Percentiles rank a stretch among this genome's conserved stretches.
These are phyloP conservation scores for Lentinus tigrinus DNA, from an alignment of 768 basidiomycete species.

Conservation along the genomic window DNA sequence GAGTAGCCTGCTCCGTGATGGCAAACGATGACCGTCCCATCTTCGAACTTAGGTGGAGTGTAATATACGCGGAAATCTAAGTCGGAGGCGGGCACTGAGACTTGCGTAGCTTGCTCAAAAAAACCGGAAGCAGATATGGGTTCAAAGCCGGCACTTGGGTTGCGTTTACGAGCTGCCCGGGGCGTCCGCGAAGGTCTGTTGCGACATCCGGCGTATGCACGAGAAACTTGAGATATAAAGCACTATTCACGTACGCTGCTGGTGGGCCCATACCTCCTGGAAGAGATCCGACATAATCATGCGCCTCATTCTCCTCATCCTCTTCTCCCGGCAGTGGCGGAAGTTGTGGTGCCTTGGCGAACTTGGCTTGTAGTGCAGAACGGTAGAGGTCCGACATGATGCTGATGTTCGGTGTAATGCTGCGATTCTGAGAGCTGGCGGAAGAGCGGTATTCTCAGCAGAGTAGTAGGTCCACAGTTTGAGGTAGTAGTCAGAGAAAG, in stretches of 20 bases:
- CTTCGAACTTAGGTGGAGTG: conserved; percentile 58
- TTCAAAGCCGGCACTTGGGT: conserved; percentile 60
- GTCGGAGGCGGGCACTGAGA: conserved; percentile 57
- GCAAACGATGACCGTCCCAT: conserved; percentile 77
- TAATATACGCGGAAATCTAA: conserved; percentile 83
- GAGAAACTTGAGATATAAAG: not conserved
- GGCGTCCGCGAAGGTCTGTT: conserved; percentile 15
- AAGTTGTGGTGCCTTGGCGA: conserved; percentile 71
- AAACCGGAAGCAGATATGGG: conserved; percentile 78
- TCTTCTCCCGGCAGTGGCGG: conserved; percentile 44
- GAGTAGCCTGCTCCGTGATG: conserved; percentile 96
- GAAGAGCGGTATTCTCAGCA: too few relatives aligned
- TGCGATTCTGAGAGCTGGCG: too few relatives aligned
- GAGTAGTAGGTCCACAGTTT: too few relatives aligned
- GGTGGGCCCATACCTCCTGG: conserved; percentile 60
- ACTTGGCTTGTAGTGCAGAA: conserved; percentile 71
- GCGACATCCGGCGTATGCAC: not conserved
- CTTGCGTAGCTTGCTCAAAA: conserved; percentile 79
- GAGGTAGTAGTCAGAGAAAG: too few relatives aligned
- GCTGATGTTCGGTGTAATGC: too few relatives aligned
- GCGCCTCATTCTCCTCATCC: conserved; percentile 53
- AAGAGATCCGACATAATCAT: conserved; percentile 59
- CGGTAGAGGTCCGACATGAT: conserved; percentile 73
- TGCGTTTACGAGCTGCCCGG: conserved; percentile 27
- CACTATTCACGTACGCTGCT: conserved; percentile 47